Conservation (phyloP, 2,329 filamentous ascomycete species). For the Pseudogymnoascus sp. region DNA sequence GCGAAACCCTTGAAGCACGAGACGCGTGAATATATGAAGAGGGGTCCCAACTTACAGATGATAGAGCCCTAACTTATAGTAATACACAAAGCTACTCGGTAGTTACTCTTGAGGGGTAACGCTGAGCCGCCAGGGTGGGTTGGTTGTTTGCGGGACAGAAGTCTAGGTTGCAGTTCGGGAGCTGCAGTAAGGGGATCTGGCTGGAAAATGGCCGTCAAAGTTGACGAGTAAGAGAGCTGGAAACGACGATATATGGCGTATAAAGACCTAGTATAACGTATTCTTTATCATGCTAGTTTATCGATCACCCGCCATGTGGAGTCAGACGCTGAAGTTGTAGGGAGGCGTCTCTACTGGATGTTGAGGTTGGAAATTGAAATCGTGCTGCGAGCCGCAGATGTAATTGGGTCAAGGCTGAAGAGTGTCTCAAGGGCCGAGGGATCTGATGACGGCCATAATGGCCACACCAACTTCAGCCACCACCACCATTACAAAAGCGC, state of each 20-base stretch:
- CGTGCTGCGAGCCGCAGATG: slow-evolving; percentile 3
- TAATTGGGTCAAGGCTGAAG: slow-evolving; percentile 5
- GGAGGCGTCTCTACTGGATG: not conserved
- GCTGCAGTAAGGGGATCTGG: slow-evolving; percentile 4
- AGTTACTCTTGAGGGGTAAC: slow-evolving; percentile 6
- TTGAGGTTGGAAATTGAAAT: slow-evolving; percentile 6
- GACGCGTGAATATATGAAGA: not conserved
- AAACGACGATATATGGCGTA: not conserved
- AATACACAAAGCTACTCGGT: not conserved
- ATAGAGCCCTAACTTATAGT: slow-evolving; percentile 2
- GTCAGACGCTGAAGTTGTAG: not conserved
- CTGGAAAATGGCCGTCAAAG: not conserved
- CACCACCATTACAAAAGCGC: not conserved
- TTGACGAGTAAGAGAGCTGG: not conserved
- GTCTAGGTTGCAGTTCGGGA: not conserved
- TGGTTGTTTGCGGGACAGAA: not conserved
- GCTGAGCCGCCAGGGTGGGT: not conserved
- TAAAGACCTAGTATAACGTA: not conserved
- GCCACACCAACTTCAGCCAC: not conserved
- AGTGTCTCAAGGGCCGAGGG: not conserved
- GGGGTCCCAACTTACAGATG: slow-evolving; percentile 1
- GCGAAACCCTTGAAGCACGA: not conserved
- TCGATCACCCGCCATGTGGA: slow-evolving; percentile 4
- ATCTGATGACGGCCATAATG: slow-evolving; percentile 2
- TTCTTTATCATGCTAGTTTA: slow-evolving; percentile 2